Evolutionary conservation across 2,329 filamentous ascomycete genomes (phyloP).

Genomic region (Nigrospora osmanthi): DNA sequence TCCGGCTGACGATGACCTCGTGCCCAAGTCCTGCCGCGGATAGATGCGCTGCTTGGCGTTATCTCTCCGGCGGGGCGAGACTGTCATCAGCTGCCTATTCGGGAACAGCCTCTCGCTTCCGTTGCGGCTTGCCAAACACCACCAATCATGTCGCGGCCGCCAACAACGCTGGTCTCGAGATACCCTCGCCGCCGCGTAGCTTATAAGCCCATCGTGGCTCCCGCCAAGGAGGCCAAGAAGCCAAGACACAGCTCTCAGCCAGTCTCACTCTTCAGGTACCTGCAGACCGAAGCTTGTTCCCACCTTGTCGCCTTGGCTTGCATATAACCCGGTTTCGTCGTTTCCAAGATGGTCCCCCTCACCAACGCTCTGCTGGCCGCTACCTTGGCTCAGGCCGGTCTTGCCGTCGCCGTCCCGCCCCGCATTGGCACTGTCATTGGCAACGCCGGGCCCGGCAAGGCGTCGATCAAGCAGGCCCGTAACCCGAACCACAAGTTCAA

Average conservation of each 20-base stretch:
- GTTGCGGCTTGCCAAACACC: background rate
- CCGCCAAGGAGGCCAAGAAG: background rate
- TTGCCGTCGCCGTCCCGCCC: conserved; percentile 7
- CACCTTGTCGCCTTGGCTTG: background rate
- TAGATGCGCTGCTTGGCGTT: background rate
- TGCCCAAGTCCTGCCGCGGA: too few relatives aligned
- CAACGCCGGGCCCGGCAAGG: conserved; percentile 2
- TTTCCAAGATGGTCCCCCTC: conserved; percentile 5
- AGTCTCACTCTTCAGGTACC: background rate
- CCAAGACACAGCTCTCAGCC: background rate
- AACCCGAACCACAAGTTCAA: conserved; percentile 7
- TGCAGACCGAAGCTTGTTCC: background rate
- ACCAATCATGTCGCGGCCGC: background rate
- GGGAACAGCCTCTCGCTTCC: background rate
- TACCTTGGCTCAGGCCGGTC: conserved; percentile 7
- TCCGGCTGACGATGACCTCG: too few relatives aligned
- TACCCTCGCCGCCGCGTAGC: background rate
- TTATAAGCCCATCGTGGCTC: background rate
- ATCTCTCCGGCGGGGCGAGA: background rate
- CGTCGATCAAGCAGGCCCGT: conserved; percentile 10
- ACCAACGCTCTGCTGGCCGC: conserved; percentile 9
- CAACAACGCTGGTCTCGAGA: background rate
- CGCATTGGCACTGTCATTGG: conserved; percentile 1
- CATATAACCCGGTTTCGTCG: background rate
- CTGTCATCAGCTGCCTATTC: background rate